Conservation (phyloP, 106 monocot species). For the Acorus gramineus region DNA sequence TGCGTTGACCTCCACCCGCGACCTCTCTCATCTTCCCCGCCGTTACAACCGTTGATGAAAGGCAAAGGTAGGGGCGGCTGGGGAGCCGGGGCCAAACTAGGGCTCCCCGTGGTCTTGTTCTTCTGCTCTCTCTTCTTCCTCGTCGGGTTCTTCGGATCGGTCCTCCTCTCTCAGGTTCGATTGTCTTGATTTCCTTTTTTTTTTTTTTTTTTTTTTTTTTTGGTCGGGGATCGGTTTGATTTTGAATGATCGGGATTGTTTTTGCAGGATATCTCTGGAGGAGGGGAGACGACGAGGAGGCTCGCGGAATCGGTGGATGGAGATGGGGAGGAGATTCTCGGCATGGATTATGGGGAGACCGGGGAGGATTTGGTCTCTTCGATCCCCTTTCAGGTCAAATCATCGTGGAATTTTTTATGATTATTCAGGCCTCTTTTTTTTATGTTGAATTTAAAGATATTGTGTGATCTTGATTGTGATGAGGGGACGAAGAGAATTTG, state of each 20-base stretch:
- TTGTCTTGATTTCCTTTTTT: not conserved
- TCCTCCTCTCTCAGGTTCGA: constrained; percentile 22
- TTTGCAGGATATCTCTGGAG: constrained; percentile 18
- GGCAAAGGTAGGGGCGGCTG: constrained; percentile 7
- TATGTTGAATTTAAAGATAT: no score
- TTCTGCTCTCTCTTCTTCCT: constrained; percentile 57
- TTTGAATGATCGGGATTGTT: not conserved
- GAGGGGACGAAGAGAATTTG: no score
- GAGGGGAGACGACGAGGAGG: constrained; percentile 6
- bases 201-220: not conserved
- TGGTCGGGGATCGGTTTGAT: not conserved
- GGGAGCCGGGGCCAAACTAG: constrained; percentile 23
- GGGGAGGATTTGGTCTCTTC: constrained; percentile 28
- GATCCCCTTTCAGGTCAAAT: constrained; percentile 52
- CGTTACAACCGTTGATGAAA: not conserved
- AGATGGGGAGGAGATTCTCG: constrained; percentile 8
- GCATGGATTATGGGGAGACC: constrained; percentile 38
- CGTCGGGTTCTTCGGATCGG: constrained; percentile 46
- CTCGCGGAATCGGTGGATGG: constrained; percentile 7
- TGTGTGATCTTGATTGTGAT: no score
- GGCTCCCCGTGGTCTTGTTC: constrained; percentile 32
- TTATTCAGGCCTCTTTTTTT: not conserved
- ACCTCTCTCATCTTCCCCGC: no score
- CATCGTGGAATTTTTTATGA: not conserved
- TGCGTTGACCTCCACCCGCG: no score